Evolutionary conservation across 2,329 filamentous ascomycete species (phyloP), one percentile per base, ranked within the genome.

Genomic region (Fusarium heterosporum): DNA sequence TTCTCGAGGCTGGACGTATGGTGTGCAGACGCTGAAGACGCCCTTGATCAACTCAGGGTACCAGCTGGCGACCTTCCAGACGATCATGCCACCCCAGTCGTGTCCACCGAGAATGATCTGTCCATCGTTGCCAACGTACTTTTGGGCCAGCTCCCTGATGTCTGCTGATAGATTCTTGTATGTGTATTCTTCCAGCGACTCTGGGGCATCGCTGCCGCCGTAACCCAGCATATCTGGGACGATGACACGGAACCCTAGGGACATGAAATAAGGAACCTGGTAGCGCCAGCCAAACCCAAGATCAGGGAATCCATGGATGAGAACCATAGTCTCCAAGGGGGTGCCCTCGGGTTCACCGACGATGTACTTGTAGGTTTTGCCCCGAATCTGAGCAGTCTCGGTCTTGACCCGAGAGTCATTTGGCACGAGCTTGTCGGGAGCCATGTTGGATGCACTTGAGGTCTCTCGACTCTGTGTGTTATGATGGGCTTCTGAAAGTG

Each of bases 151-250:
- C 63, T 88, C 89, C 22, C 88, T 89, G 68, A 98, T 85, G 74
- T 97, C 93, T 54, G 89, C 87, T 17, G 90, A 85, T 61, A 91
- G 87, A 66, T 84, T 87, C 81, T 93, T 96, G 75, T 88, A 82
- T 25, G 87, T 87, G 79, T 95, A 97, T 55, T 86, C 81, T 47
- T 79, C 78, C 4, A 89, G 77, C 1, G 84, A 82, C 40, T 87
- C 82, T 1, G 91, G 91, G 0, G 91, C 88, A 59, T 84, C 90
- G 26, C 92, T 96, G 59, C 87, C 85, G 26, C 91, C 92, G 76
- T 96, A 98, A 65, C 95, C 95, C 71, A 97, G 85, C 83, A 93
- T 90, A 78, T 97, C 93, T 0, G 93, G 91, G 12, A 88, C 92
- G 25, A 98, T 87, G 54, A 97, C 93, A 55, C 91, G 87, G 68